Conservation (phyloP, 2,329 filamentous ascomycete genomes). For the Aureobasidium pullulans region DNA sequence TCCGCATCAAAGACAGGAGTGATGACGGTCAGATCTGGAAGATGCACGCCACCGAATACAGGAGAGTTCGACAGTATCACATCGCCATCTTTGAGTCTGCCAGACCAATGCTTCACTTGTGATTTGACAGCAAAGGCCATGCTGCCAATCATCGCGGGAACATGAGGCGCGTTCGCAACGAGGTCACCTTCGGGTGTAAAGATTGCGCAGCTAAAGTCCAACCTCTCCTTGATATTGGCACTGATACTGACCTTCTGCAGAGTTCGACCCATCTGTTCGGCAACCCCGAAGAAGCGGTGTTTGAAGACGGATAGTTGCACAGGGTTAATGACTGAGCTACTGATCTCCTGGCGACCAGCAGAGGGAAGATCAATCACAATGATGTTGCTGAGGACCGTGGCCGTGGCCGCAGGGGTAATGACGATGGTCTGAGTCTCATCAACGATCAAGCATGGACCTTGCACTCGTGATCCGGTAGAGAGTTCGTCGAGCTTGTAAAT, state of each 20-base stretch:
- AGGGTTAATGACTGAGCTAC: conserved; percentile 24
- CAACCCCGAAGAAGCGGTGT: conserved; percentile 53
- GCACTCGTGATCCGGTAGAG: conserved; percentile 18
- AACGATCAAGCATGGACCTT: conserved; percentile 27
- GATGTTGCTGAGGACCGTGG: conserved; percentile 31
- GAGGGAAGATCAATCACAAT: conserved; percentile 38
- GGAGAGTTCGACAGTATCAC: conserved; percentile 25
- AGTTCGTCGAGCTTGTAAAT: conserved; percentile 22
- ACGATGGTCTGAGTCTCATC: conserved; percentile 42
- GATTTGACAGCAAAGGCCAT: conserved; percentile 22
- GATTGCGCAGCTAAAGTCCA: conserved; percentile 39
- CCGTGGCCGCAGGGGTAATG: conserved; percentile 31
- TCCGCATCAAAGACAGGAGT: conserved; percentile 24
- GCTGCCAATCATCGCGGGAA: conserved; percentile 35
- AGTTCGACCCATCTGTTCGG: conserved; percentile 52
- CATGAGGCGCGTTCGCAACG: conserved; percentile 36
- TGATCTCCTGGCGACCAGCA: conserved; percentile 17
- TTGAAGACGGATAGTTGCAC: conserved; percentile 49
- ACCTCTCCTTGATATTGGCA: conserved; percentile 39
- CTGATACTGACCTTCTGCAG: conserved; percentile 50
- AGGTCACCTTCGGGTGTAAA: conserved; percentile 36
- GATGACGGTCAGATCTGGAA: conserved; percentile 25
- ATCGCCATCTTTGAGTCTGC: conserved; percentile 22
- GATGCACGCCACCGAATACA: conserved; percentile 24
- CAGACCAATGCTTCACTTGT: conserved; percentile 21